Evolutionary conservation across 495 filamentous ascomycete species (phyloP).

Genomic region (Hypoxylon subgilvum): DNA sequence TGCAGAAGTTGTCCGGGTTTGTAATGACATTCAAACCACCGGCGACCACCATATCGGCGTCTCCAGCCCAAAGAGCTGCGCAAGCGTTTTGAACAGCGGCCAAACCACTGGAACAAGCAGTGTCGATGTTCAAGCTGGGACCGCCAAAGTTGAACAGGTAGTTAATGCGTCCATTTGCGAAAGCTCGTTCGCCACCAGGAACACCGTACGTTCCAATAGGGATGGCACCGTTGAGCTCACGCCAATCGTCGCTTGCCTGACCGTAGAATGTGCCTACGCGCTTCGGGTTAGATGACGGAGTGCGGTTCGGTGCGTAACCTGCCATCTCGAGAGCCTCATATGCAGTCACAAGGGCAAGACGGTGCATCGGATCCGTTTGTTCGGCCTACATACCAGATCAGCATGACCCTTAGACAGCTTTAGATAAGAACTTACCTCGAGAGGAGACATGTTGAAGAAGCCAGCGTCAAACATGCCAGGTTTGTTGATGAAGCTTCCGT

Average conservation of each 20-base stretch:
- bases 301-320: constrained; percentile 75
- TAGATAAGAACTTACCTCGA: constrained; percentile 43
- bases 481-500: constrained; percentile 78
- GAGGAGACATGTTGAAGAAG: constrained; percentile 63
- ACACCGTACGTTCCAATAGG: constrained; percentile 84
- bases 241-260: constrained; percentile 80
- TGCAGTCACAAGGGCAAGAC: constrained; percentile 74
- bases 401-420: constrained; percentile 44
- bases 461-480: constrained; percentile 72
- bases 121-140: neutral
- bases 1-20: neutral
- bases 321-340: constrained; percentile 87
- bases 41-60: neutral
- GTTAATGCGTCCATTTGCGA: constrained; percentile 54
- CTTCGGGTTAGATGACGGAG: constrained; percentile 59
- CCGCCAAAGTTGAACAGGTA: constrained; percentile 34
- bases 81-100: neutral
- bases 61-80: neutral
- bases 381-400: constrained; percentile 80
- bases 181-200: constrained; percentile 76
- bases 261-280: constrained; percentile 86
- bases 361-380: constrained; percentile 80
- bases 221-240: constrained; percentile 72
- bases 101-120: neutral
- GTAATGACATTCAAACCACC: constrained; percentile 1